These are phyloP conservation scores for Penicillium herquei DNA, from an alignment of 495 filamentous ascomycete genomes.

Conservation along the genomic window DNA sequence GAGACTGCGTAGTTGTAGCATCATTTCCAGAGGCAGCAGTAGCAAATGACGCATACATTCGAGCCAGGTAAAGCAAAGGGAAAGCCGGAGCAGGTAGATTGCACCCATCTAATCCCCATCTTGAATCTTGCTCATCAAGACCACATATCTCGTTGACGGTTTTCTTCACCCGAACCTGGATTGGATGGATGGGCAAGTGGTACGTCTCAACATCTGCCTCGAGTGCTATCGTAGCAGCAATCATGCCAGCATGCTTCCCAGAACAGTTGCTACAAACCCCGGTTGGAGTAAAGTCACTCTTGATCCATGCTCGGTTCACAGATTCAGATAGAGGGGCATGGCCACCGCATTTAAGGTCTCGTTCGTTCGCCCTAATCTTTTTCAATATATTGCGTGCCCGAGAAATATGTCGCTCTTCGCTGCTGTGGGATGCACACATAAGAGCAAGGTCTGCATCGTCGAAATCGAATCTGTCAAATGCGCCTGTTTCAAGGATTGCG, in stretches of 20 bases:
- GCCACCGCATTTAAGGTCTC: slow-evolving; percentile 36
- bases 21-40: slow-evolving; percentile 11
- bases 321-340: slow-evolving; percentile 30
- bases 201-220: slow-evolving; percentile 26
- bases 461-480: slow-evolving; percentile 28
- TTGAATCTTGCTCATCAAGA: slow-evolving; percentile 10
- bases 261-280: slow-evolving; percentile 39
- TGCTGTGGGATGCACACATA: slow-evolving; percentile 47
- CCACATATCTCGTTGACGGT: slow-evolving; percentile 29
- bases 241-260: slow-evolving; percentile 42
- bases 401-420: slow-evolving; percentile 36
- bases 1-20: neutral
- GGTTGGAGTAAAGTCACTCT: slow-evolving; percentile 32
- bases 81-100: slow-evolving; percentile 39
- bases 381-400: slow-evolving; percentile 33
- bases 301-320: slow-evolving; percentile 37
- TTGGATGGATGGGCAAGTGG: slow-evolving; percentile 25
- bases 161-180: slow-evolving; percentile 30
- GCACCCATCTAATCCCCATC: slow-evolving; percentile 41
- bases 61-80: slow-evolving; percentile 20
- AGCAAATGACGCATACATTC: slow-evolving; percentile 31
- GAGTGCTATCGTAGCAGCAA: slow-evolving; percentile 33
- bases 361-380: slow-evolving; percentile 22
- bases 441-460: slow-evolving; percentile 39
- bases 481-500: slow-evolving; percentile 33